Conservation (phyloP, 495 filamentous ascomycete genomes). For the Staphylotrichum longicolle region DNA sequence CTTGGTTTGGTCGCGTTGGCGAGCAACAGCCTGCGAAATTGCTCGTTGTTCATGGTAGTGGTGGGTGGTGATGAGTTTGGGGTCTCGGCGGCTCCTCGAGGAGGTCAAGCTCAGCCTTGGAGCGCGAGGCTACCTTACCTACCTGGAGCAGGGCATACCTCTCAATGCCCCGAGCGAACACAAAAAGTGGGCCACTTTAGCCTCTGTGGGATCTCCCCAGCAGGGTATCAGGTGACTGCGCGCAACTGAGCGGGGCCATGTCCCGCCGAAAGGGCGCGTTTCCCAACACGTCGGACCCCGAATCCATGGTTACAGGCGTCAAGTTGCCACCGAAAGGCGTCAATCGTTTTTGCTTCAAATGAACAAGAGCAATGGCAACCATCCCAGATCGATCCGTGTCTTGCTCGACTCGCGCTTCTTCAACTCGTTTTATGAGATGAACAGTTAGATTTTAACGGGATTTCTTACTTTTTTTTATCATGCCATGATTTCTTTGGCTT, state of each 20-base stretch:
- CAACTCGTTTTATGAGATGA: too few relatives aligned
- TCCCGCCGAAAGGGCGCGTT: constrained; percentile 13
- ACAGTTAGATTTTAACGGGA: too few relatives aligned
- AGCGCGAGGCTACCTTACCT: neutral
- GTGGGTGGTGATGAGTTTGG: neutral
- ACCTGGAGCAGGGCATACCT: too few relatives aligned
- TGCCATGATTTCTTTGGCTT: too few relatives aligned
- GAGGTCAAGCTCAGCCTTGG: constrained; percentile 6
- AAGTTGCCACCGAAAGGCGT: constrained; percentile 5
- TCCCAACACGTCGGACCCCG: constrained; percentile 2
- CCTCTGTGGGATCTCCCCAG: too few relatives aligned
- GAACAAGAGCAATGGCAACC: neutral
- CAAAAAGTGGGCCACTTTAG: neutral
- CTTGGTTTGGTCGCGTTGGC: constrained; percentile 43
- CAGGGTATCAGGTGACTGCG: constrained; percentile 14
- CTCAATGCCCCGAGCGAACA: too few relatives aligned
- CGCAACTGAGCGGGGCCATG: neutral
- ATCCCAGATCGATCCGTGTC: neutral
- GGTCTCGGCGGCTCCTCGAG: too few relatives aligned
- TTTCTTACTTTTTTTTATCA: too few relatives aligned
- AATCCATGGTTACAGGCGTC: neutral
- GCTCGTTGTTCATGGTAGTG: constrained; percentile 82
- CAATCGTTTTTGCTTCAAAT: neutral
- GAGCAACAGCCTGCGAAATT: constrained; percentile 85
- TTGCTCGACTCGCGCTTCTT: neutral